Base-by-base conservation (phyloP, 1,139 yeast genomes). In the Taphrina sp. region DNA sequence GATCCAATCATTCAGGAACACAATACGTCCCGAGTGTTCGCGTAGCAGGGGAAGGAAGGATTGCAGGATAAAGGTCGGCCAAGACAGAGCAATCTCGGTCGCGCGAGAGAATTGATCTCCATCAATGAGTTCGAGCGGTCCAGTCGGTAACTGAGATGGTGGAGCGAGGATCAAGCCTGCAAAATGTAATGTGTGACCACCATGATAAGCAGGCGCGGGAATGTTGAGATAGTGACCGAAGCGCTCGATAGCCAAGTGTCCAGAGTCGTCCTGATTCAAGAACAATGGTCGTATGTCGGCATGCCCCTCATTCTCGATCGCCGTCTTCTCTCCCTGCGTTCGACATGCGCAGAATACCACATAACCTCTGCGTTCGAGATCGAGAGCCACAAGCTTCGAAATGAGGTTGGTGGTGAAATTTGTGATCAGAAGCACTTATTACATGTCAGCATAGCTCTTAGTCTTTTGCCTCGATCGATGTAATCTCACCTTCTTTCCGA, bases 201-300 rank as follows among this genome's bases (percentile, higher is more conserved):
- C 54, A 33, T 49, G 54, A 24, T 31, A 49, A 1, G 54, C 54
- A 8, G 54, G 54, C 34, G 54, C 54, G 10, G 54, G 54, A 12
- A 49, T 20, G 19, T 33, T 42, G 20, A 49, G 46, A 33, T 38
- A 49, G 26, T 35, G 33, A 4, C 46, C 44, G 14, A 49, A 49
- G 22, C 36, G 44, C 23, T 49, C 54, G 41, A 49, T 23, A 24
- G 46, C 44, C 8, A 39, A 31, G 20, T 33, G 34, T 2, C 37
- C 43, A 7, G 39, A 19, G 10, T 41, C 54, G 1, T 39, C 54
- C 4, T 34, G 29, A 14, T 49, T 26, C 20, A 49, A 31, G 10
- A 49, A 24, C 10, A 49, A 29, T 5, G 54, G 54, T 16, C 54
- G 31, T 16, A 49, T 31, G 17, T 49, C 54, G 3, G 54, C 54